Percentiles rank a stretch among this genome's conserved stretches.
Evolutionary conservation across 2,329 filamentous ascomycete species (phyloP).

Genomic region (Lomentospora prolificans): DNA sequence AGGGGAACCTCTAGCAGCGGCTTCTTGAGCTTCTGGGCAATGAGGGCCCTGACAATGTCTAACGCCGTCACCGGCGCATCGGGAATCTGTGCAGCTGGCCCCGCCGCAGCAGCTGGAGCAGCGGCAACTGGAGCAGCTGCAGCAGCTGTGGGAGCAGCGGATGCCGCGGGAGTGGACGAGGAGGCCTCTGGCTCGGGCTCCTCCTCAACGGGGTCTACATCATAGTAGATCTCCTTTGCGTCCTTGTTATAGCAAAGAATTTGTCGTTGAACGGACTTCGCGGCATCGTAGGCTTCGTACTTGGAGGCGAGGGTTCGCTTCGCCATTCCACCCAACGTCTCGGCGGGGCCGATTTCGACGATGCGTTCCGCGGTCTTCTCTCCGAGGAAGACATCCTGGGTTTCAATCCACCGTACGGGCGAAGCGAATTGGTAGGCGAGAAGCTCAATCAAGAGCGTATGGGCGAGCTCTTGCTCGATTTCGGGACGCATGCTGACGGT

Average conservation of each 20-base stretch:
- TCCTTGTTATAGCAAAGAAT: slow-evolving; percentile 99
- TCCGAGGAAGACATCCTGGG: slow-evolving; percentile 97
- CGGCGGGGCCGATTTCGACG: slow-evolving; percentile 92
- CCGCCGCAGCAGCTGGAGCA: slow-evolving; percentile 59
- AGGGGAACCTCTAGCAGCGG: slow-evolving; percentile 77
- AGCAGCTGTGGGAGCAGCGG: slow-evolving; percentile 43
- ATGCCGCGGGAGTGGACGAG: slow-evolving; percentile 36
- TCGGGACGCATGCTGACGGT: slow-evolving; percentile 78
- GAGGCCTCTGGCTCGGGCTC: slow-evolving; percentile 58
- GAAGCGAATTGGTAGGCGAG: slow-evolving; percentile 99
- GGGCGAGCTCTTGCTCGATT: slow-evolving; percentile 97
- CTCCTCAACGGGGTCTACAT: slow-evolving; percentile 89
- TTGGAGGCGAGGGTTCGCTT: slow-evolving; percentile 91
- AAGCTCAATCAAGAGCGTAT: slow-evolving; percentile 96
- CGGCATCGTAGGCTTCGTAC: slow-evolving; percentile 97
- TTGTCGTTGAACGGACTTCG: slow-evolving; percentile 90
- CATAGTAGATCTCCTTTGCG: slow-evolving; percentile 98
- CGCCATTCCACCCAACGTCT: slow-evolving; percentile 96
- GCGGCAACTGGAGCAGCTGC: slow-evolving; percentile 45
- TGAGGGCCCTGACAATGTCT: slow-evolving; percentile 78
- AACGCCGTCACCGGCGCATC: slow-evolving; percentile 82
- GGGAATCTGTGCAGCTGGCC: slow-evolving; percentile 76
- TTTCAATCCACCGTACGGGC: slow-evolving; percentile 99
- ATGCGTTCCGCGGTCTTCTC: slow-evolving; percentile 95
- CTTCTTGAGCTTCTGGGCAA: slow-evolving; percentile 98